These are phyloP conservation scores for Eucalyptus regnans DNA, from an alignment of 345 rosid species.

Conservation along the genomic window DNA sequence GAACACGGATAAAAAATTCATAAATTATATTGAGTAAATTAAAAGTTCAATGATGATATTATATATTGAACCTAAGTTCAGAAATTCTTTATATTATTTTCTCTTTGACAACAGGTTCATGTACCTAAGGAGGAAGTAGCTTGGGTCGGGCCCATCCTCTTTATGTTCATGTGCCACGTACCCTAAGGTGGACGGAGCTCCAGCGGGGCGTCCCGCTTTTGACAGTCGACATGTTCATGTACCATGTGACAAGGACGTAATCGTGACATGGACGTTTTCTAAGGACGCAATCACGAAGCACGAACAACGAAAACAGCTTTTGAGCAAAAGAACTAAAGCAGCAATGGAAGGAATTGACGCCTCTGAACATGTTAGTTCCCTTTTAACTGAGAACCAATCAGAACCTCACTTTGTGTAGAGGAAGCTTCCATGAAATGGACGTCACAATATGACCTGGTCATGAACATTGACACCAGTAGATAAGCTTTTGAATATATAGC, in stretches of 20 bases:
- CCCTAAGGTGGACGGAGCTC: background rate
- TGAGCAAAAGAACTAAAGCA: background rate
- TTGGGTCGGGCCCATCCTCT: too few relatives aligned
- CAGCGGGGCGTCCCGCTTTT: background rate
- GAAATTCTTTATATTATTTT: too few relatives aligned
- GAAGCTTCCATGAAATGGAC: too few relatives aligned
- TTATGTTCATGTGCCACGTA: background rate
- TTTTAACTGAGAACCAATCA: background rate
- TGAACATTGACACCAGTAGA: too few relatives aligned
- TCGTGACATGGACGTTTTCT: background rate
- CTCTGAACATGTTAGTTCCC: background rate
- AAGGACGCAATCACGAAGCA: background rate
- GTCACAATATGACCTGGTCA: too few relatives aligned
- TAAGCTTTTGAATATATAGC: too few relatives aligned
- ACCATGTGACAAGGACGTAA: background rate
- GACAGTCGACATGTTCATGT: background rate
- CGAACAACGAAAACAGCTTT: background rate
- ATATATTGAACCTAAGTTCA: too few relatives aligned
- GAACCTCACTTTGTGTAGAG: background rate
- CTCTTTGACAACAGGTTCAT: too few relatives aligned
- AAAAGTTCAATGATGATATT: too few relatives aligned
- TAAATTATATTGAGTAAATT: too few relatives aligned
- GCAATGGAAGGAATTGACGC: background rate
- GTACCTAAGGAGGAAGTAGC: too few relatives aligned
- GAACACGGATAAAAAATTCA: accelerated